These are phyloP conservation scores for Aureobasidium sp. DNA, from an alignment of 2,329 filamentous ascomycete species.

Conservation along the genomic window DNA sequence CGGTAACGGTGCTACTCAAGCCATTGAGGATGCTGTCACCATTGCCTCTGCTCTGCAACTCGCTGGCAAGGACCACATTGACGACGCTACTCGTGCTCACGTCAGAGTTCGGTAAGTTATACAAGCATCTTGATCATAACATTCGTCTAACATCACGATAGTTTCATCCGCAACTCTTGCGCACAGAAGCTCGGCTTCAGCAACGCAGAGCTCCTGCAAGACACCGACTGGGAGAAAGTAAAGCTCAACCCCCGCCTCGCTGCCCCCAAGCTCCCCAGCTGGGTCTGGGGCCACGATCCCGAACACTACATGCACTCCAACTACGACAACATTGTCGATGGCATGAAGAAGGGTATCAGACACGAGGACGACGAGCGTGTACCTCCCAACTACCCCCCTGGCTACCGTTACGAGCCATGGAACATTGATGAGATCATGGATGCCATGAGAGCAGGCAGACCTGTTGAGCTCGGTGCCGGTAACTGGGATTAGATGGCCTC, in stretches of 20 bases:
- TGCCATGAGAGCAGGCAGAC: conserved; percentile 25
- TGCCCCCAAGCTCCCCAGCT: conserved; percentile 36
- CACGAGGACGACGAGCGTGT: conserved; percentile 35
- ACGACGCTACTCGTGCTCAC: conserved; percentile 31
- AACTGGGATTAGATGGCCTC: conserved; percentile 19
- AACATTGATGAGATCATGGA: conserved; percentile 35
- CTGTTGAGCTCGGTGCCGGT: conserved; percentile 27
- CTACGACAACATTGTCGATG: conserved; percentile 32
- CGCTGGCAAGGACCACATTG: conserved; percentile 31
- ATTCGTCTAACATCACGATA: conserved; percentile 14
- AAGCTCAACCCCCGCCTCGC: conserved; percentile 36
- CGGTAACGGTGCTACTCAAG: conserved; percentile 38
- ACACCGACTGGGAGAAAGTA: conserved; percentile 41
- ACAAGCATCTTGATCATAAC: neutral
- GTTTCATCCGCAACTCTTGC: conserved; percentile 40
- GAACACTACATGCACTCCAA: conserved; percentile 37
- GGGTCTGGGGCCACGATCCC: conserved; percentile 39
- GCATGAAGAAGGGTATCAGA: conserved; percentile 31
- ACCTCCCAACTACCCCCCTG: conserved; percentile 35
- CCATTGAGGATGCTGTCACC: conserved; percentile 39
- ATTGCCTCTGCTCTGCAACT: conserved; percentile 39
- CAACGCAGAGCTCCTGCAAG: conserved; percentile 39
- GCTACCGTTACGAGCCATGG: conserved; percentile 30
- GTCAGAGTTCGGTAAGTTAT: conserved; percentile 31
- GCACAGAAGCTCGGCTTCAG: conserved; percentile 41